Base-by-base conservation (phyloP, 2,329 filamentous ascomycete genomes). In the Fusarium sp. region DNA sequence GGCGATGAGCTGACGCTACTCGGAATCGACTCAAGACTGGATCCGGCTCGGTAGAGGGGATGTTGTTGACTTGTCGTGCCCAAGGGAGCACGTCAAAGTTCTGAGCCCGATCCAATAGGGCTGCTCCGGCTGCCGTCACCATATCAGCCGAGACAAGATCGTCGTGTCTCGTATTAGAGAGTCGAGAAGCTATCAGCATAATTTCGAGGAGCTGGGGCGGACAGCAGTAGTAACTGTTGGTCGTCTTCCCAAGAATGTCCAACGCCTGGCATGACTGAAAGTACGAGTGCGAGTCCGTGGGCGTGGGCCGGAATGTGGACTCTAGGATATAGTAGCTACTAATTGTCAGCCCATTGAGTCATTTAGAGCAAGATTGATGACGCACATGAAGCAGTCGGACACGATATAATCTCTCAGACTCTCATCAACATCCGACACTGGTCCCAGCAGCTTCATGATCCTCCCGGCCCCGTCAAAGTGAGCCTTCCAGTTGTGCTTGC, bases 191-290 rank as follows among this genome's bases (percentile, higher is more conserved):
- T 5, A 81, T 77, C 9, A 87, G 80, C 35, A 87, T 80, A 2
- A 86, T 84, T 50, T 84, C 81, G 27, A 88, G 79, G 2, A 87
- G 81, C 3, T 83, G 80, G 1, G 86, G 84, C 1, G 85, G 85
- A 24, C 83, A 86, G 72, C 86, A 86, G 33, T 87, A 81, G 61
- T 87, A 88, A 71, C 84, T 87, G 48, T 86, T 85, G 3, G 83
- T 81, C 11, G 85, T 83, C 45, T 82, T 81, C 9, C 80, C 77
- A 0, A 88, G 80, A 10, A 87, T 81, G 13, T 80, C 68, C 0
- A 82, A 75, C 4, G 86, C 81, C 54, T 85, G 80, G 0, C 81
- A 78, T 3, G 82, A 80, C 56, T 83, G 79, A 48, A 85, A 83
- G 20, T 83, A 82, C 0, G 81, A 79, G 35, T 78, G 80, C 24